Conservation (phyloP, 257 asterid genomes). For the Solanum corneliomulleri region DNA sequence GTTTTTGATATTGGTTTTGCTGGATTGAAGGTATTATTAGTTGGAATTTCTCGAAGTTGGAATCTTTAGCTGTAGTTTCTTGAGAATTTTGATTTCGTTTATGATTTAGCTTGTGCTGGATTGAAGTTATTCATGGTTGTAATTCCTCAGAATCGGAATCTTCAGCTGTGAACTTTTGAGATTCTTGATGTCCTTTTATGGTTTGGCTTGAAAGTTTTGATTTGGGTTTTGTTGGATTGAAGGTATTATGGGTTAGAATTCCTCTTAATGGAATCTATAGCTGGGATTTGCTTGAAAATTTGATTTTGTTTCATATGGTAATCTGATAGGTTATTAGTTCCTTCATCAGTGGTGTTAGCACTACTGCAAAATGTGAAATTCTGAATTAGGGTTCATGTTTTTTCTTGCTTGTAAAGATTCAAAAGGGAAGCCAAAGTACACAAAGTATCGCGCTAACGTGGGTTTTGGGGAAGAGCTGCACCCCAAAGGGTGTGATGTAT, state of each 20-base stretch:
- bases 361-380: background rate
- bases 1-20: background rate
- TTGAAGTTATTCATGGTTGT: background rate
- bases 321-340: background rate
- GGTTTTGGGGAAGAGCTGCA: background rate
- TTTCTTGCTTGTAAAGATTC: background rate
- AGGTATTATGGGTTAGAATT: background rate
- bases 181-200: background rate
- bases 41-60: background rate
- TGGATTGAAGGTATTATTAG: background rate
- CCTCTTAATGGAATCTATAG: background rate
- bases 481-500: background rate
- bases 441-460: background rate
- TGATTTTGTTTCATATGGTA: background rate
- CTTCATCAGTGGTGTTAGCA: background rate
- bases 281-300: background rate
- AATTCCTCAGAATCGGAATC: background rate
- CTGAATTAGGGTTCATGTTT: background rate
- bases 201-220: background rate
- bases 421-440: background rate
- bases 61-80: background rate
- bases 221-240: background rate
- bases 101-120: background rate
- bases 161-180: background rate
- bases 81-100: background rate